These are phyloP conservation scores for Ceratorhiza oryzae-sativae DNA, from an alignment of 1,284 basidiomycete genomes.

Conservation along the genomic window DNA sequence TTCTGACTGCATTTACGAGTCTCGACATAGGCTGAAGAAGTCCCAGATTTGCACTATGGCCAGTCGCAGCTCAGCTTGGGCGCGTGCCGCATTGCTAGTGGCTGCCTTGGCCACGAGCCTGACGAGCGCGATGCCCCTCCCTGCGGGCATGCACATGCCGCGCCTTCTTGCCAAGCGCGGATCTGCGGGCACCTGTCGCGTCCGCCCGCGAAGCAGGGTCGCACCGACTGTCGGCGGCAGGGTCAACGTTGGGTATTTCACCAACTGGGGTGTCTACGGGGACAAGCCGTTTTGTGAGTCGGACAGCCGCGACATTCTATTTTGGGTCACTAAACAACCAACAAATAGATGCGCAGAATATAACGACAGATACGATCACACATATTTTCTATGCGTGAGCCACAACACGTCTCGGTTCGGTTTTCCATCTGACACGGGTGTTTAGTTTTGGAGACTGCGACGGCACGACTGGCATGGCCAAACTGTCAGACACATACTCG, in stretches of 20 bases:
- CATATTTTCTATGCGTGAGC: constrained; percentile 35
- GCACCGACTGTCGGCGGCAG: constrained; percentile 54
- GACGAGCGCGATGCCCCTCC: constrained; percentile 26
- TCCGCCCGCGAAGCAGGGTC: constrained; percentile 19
- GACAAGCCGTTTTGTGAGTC: constrained; percentile 34
- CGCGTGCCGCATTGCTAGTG: not conserved
- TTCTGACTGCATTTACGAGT: constrained; percentile 6
- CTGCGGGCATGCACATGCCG: not conserved
- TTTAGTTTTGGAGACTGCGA: constrained; percentile 57
- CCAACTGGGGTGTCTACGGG: constrained; percentile 37
- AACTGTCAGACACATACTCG: constrained; percentile 59
- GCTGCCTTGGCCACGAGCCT: not conserved
- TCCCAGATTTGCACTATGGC: constrained; percentile 12
- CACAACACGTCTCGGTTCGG: not conserved
- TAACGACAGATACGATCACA: constrained; percentile 35
- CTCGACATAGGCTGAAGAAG: not conserved
- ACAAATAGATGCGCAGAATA: constrained; percentile 8
- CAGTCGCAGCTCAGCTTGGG: not conserved
- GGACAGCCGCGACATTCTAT: not conserved
- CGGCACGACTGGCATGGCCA: constrained; percentile 54
- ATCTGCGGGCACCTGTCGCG: constrained; percentile 20
- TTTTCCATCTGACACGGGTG: not conserved
- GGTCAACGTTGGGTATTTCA: constrained; percentile 66
- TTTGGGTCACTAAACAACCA: not conserved
- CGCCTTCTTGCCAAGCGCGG: constrained; percentile 30